A percentile compares a stretch with the other conserved stretches of the same genome.
These are phyloP conservation scores for Plasmodium ovale DNA, from an alignment of 169 alveolate genomes.

Conservation along the genomic window DNA sequence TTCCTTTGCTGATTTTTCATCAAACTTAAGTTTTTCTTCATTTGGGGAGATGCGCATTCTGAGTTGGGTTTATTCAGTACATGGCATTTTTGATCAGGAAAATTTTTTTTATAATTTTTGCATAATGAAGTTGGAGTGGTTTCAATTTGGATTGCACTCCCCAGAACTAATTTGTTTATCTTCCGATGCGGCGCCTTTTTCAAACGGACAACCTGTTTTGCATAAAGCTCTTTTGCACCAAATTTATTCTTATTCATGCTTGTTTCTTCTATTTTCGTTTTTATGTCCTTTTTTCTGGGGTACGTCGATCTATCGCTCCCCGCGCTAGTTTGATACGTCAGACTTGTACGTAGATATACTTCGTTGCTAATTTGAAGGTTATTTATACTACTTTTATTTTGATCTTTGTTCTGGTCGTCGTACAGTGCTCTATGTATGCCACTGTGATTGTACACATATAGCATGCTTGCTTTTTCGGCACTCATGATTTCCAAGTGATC, in stretches of 20 bases:
- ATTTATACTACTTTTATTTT: not conserved
- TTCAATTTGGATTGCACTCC: not conserved
- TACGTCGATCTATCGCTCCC: not conserved
- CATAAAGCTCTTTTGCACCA: too few relatives aligned
- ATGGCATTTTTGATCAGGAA: too few relatives aligned
- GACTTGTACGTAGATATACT: not conserved
- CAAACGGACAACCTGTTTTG: not conserved
- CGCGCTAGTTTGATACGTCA: not conserved
- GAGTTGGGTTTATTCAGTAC: too few relatives aligned
- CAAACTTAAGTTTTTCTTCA: not conserved
- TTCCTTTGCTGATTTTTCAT: not conserved
- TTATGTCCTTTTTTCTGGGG: not conserved
- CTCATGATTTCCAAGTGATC: constrained; percentile 12
- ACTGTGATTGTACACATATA: constrained; percentile 30
- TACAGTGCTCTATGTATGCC: not conserved
- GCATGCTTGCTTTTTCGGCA: not conserved
- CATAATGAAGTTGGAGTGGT: not conserved
- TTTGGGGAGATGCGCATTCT: too few relatives aligned
- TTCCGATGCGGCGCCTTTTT: not conserved
- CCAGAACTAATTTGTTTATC: not conserved
- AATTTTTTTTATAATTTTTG: too few relatives aligned
- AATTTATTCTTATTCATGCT: not conserved
- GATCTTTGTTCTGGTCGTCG: not conserved
- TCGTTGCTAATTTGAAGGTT: not conserved
- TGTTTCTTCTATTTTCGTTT: not conserved